Base-by-base conservation (phyloP, 2,329 filamentous ascomycete genomes). In the Ceratocystis diversiconidia region DNA sequence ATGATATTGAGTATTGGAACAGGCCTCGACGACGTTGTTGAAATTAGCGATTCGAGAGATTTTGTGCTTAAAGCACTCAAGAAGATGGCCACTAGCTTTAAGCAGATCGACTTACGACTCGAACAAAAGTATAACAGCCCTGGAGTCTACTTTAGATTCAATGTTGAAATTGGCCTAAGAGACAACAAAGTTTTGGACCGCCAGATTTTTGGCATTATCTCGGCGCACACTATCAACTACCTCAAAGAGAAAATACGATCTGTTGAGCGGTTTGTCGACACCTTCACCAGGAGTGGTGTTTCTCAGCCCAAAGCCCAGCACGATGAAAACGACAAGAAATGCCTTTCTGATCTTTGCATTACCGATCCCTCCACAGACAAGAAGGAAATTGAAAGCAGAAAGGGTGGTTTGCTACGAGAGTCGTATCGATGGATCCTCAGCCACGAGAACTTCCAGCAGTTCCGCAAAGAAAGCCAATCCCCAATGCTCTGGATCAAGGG, bases 1-100 rank as follows among this genome's bases (percentile, higher is more conserved):
- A 69, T 62, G 7, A 41, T 72, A 22, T 65, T 72, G 1, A 72
- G 71, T 43, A 70, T 73, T 32, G 71, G 72, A 3, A 72, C 72
- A 0, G 71, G 72, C 1, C 66, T 71, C 7, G 69, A 69, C 8
- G 36, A 69, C 3, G 67, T 70, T 12, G 68, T 70, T 17, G 32
- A 36, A 0, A 68, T 73, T 46, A 57, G 64, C 2, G 64, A 70
- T 22, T 65, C 62, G 68, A 36, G 30, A 5, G 0, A 0, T 0
- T 15, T 0, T 46, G n/a, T n/a, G 7, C 10, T n/a, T 10, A 12
- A 25, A 6, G n/a, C 19, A 10, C 48, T n/a, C 10, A 0, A 0
- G 19, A 22, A n/a, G 3, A 52, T 52, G 5, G 19, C 48, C 0
- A 12, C 5, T 22, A 25, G 1, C 2, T 25, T 1, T 7, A 19